These are phyloP conservation scores for Aspergillus brunneoviolaceus DNA, from an alignment of 2,329 filamentous ascomycete genomes.

Conservation along the genomic window DNA sequence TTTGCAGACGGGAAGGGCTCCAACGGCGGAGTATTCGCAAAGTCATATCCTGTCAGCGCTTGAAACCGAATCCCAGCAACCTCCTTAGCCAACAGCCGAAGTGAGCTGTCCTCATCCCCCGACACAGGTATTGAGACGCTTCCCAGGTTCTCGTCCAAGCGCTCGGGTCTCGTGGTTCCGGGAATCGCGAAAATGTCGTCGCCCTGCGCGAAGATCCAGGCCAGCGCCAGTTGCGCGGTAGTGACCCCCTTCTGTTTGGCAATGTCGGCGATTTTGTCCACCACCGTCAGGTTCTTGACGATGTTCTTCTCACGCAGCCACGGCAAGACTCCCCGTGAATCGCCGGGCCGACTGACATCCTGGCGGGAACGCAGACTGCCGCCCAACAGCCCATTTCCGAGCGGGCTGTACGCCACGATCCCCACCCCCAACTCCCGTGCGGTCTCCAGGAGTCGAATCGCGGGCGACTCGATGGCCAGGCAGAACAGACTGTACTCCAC, in stretches of 20 bases:
- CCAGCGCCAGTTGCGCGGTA: slow-evolving; percentile 58
- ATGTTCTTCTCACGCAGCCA: slow-evolving; percentile 56
- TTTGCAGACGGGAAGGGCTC: too few species aligned
- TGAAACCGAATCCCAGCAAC: slow-evolving; percentile 15
- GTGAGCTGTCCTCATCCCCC: slow-evolving; percentile 14
- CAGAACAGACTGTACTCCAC: slow-evolving; percentile 54
- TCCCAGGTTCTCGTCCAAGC: slow-evolving; percentile 47
- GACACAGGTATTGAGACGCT: slow-evolving; percentile 19
- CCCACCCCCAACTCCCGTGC: slow-evolving; percentile 38
- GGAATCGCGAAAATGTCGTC: slow-evolving; percentile 62
- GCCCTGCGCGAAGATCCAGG: slow-evolving; percentile 63
- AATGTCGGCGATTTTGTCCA: slow-evolving; percentile 50
- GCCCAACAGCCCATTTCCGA: slow-evolving; percentile 48
- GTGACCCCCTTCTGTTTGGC: slow-evolving; percentile 57
- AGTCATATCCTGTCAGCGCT: background rate
- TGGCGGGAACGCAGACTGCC: slow-evolving; percentile 39
- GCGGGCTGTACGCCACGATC: slow-evolving; percentile 45
- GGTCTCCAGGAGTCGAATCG: slow-evolving; percentile 26
- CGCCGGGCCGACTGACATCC: slow-evolving; percentile 41
- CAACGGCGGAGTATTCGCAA: background rate
- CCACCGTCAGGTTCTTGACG: slow-evolving; percentile 55
- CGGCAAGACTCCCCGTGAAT: slow-evolving; percentile 49
- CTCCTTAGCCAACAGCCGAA: slow-evolving; percentile 9
- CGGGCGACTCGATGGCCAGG: slow-evolving; percentile 48
- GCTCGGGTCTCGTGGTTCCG: slow-evolving; percentile 51